Evolutionary conservation across 768 basidiomycete species (phyloP), one percentile per base, ranked within the genome.

Genomic region (Atractiella rhizophila): DNA sequence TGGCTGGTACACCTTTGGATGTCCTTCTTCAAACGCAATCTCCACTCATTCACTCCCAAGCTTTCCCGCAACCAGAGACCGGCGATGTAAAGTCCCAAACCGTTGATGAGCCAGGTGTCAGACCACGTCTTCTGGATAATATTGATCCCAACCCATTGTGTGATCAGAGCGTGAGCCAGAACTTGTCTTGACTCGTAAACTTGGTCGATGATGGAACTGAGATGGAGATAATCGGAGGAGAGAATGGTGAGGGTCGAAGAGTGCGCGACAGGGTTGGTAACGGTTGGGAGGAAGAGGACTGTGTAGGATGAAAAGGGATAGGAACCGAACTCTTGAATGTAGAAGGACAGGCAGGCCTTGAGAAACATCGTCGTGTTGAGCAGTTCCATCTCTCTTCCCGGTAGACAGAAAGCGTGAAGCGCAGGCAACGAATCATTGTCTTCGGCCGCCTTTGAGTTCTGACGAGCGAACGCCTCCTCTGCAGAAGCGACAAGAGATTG

Each of bases 21-120:
- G 56, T 98, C 91, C 57, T 83, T 83, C 64, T 86, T 86, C 53
- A 98, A 60, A 42, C 81, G 68, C 59, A 82, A 94, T 5, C 91
- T 70, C 54, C 88, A 96, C 56, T 98, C 91, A 63, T 96, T 98
- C 59, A 76, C 91, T 28, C 91, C 91, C 42, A 94, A 65, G 12
- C 85, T 63, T 59, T 76, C 78, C 43, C 74, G 70, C 51, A 86
- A 62, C 62, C 80, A 94, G 30, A 85, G 66, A 9, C 76, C 76
- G 5, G 79, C 76, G 54, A 96, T 76, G 55, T 94, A 85, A 13
- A 85, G 65, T 8, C 81, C 76, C 34, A 98, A 63, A 1, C 86
- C 91, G 52, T 88, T 83, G 43, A 86, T 74, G n/a, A 98, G 70
- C 91, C 91, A 98, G 20, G 74, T 69, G 58, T 98, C 91, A 11